Percentiles rank a stretch among this genome's conserved stretches.
These are phyloP conservation scores for Trametes coccinea DNA, from an alignment of 768 basidiomycete genomes.

Conservation along the genomic window DNA sequence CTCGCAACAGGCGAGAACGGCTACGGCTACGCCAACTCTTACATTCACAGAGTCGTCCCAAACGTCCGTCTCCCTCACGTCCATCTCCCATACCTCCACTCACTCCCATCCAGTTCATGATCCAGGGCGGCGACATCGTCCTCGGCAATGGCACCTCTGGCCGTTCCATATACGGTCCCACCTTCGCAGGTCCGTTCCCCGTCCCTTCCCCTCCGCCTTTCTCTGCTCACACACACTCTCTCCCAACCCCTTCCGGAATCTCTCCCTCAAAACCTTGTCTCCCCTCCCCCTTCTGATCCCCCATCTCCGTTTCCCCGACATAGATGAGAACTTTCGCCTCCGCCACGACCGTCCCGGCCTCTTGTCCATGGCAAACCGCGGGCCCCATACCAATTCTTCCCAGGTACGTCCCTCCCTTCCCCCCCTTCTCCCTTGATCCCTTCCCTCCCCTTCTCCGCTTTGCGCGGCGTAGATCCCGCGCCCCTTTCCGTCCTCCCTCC, in stretches of 20 bases:
- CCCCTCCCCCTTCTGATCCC: not conserved
- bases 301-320: not conserved
- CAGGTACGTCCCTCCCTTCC: constrained; percentile 33
- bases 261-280: not conserved
- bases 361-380: constrained; percentile 54
- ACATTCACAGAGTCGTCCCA: constrained; percentile 63
- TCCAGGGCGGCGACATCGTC: constrained; percentile 44
- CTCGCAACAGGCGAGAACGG: constrained; percentile 67
- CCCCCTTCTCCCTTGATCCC: no score
- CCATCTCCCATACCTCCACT: not conserved
- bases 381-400: constrained; percentile 51
- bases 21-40: constrained; percentile 69
- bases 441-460: no score
- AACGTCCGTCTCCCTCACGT: constrained; percentile 27
- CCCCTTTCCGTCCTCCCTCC: not conserved
- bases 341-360: constrained; percentile 41
- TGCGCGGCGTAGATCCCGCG: no score
- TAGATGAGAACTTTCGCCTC: constrained; percentile 43
- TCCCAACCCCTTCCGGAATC: not conserved
- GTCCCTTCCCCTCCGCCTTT: no score
- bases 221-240: not conserved
- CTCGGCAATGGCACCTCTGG: constrained; percentile 38
- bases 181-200: constrained; percentile 33
- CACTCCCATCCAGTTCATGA: constrained; percentile 33
- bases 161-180: constrained; percentile 40